Conservation (phyloP, 2,329 filamentous ascomycete genomes). For the Fusarium protoensiforme region DNA sequence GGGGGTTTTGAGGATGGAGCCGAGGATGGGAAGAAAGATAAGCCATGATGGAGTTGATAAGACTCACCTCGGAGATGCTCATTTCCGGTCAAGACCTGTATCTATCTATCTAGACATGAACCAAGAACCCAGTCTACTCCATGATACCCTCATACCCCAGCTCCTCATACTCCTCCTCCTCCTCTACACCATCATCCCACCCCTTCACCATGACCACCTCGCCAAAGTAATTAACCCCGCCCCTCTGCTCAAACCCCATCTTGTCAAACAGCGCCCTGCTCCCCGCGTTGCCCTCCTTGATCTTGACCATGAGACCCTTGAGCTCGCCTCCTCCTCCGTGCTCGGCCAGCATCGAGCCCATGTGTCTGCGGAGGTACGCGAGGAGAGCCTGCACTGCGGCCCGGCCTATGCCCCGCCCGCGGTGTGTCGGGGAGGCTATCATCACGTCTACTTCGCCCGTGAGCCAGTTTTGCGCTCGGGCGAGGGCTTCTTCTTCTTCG, state of each 20-base stretch:
- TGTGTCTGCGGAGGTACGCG: constrained; percentile 70
- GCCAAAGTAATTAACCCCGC: constrained; percentile 68
- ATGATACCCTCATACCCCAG: constrained; percentile 28
- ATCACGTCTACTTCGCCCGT: constrained; percentile 88
- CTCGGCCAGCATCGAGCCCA: constrained; percentile 63
- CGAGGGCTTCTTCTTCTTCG: constrained; percentile 45
- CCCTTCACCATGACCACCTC: constrained; percentile 64
- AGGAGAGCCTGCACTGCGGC: constrained; percentile 76
- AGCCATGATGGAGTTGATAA: not conserved
- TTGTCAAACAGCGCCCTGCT: constrained; percentile 64
- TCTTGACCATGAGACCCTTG: constrained; percentile 65
- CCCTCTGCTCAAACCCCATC: constrained; percentile 64
- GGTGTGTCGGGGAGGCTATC: constrained; percentile 72
- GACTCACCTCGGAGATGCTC: not conserved
- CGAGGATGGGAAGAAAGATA: not conserved
- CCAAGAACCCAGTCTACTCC: not conserved
- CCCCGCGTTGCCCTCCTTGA: constrained; percentile 64
- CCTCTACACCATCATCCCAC: constrained; percentile 41
- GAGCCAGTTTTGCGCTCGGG: constrained; percentile 37
- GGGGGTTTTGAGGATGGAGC: not conserved
- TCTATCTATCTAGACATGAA: not conserved
- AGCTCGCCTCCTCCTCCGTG: constrained; percentile 43
- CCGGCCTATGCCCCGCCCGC: constrained; percentile 72
- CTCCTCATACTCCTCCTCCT: constrained; percentile 35
- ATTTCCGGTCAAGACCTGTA: not conserved